Base-by-base conservation (phyloP, 1,284 basidiomycete species). In the Wallemia mellicola region DNA sequence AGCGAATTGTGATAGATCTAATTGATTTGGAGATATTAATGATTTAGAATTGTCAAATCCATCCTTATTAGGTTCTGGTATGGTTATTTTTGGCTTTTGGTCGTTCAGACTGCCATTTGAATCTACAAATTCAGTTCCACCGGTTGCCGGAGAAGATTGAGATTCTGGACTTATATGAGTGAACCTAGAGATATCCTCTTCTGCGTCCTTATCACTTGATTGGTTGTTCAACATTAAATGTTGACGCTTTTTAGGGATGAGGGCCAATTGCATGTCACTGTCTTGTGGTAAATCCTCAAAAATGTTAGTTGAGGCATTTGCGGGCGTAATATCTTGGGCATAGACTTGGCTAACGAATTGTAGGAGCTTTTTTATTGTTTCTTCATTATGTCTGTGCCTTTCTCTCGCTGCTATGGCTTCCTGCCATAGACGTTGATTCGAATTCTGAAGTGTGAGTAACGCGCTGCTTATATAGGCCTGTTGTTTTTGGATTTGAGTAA, bases 351-450 rank as follows among this genome's bases (percentile, higher is more conserved):
- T 89, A 58, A 98, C 72, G 71, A 98, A 96, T 62, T 87, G 83
- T 63, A 98, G 76, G 63, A 98, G 95, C 61, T 86, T 76, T 67
- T 94, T 89, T 67, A 96, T 89, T n/a, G 88, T 95, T 69, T 96
- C 91, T 66, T 94, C 84, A 64, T 94, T 88, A 66, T 86, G 86
- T 66, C 86, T 81, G 66, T 89, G 81, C 61, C 82, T 77, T 64
- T 83, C 79, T 9, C 85, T 73, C 2, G 85, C 79, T 33, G 81
- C 76, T 64, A 89, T 73, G 0, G 87, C 82, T 66, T 98, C 89
- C 66, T 88, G 81, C 91, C 92, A 98, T 2, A 98, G 71, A 38
- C 82, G 74, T 65, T 89, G 81, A 67, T 96, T 95, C 11, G 82
- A 84, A 59, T 77, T 75, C 70, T 92, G 91, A 25, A 98, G 73